phyloP scores from a whole-genome alignment of 805 yeast genomes.

The Blastobotrys americana region DNA sequence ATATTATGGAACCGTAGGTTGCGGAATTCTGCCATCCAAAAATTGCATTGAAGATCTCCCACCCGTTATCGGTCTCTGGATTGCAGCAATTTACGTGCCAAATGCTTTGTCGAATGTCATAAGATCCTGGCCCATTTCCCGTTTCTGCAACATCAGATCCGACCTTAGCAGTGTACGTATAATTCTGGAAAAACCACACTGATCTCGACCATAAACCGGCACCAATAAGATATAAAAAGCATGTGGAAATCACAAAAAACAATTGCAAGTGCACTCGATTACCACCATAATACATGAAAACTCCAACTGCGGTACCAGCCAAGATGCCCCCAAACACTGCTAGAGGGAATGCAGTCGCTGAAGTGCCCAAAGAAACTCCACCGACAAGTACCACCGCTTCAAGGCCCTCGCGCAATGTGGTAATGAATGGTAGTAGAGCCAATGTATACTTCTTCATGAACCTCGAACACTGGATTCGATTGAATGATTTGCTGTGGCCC shows the following conservation, averaged over 20 bases:
- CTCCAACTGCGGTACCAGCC: slow-evolving; percentile 70
- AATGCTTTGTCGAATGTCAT: slow-evolving; percentile 67
- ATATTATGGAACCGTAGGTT: slow-evolving; percentile 80
- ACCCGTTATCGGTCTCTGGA: slow-evolving; percentile 85
- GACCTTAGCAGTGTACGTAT: slow-evolving; percentile 52
- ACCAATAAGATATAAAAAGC: slow-evolving; percentile 78
- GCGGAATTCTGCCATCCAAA: slow-evolving; percentile 98
- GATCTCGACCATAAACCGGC: slow-evolving; percentile 93
- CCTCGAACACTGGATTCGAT: slow-evolving; percentile 35
- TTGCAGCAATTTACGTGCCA: slow-evolving; percentile 98
- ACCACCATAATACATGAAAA: slow-evolving; percentile 71
- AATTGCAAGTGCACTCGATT: slow-evolving; percentile 72
- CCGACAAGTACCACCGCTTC: slow-evolving; percentile 95
- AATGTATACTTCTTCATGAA: slow-evolving; percentile 69
- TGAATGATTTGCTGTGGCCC: slow-evolving; percentile 18
- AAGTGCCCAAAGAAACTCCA: slow-evolving; percentile 73
- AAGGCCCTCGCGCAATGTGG: slow-evolving; percentile 91
- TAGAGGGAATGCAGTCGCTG: slow-evolving; percentile 74
- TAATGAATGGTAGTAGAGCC: slow-evolving; percentile 84
- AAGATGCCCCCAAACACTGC: slow-evolving; percentile 85
- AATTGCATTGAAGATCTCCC: slow-evolving; percentile 93
- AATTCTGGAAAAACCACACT: slow-evolving; percentile 77
- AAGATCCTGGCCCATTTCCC: slow-evolving; percentile 93
- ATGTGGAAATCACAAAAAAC: slow-evolving; percentile 79
- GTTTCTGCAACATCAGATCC: slow-evolving; percentile 94